Evolutionary conservation across 176 grass and related monocot species (phyloP).

Genomic region (Pontederia paniculata): DNA sequence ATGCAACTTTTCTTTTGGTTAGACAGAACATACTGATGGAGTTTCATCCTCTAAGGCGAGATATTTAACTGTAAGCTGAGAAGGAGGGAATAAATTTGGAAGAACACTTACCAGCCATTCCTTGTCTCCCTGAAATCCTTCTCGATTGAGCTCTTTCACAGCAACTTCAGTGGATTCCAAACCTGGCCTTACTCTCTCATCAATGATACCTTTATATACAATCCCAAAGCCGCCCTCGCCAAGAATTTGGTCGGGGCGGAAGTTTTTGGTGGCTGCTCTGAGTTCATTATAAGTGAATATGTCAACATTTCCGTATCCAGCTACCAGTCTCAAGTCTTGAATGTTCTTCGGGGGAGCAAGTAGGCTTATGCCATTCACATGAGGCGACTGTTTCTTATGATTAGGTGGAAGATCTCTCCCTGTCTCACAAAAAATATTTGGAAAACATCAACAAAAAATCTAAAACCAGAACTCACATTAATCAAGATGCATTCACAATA

Average conservation of each 20-base stretch:
- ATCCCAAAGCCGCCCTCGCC: conserved; percentile 13
- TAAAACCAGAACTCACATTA: too few relatives aligned
- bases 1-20: too few relatives aligned
- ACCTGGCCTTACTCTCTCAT: conserved; percentile 10
- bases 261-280: conserved; percentile 10
- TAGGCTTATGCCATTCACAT: neutral
- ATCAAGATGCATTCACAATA: too few relatives aligned
- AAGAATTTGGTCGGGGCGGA: conserved; percentile 12
- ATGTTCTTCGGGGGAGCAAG: conserved; percentile 11
- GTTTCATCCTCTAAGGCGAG: neutral
- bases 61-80: neutral
- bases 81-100: neutral
- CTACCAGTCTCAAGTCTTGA: conserved; percentile 5
- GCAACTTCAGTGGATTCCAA: conserved; percentile 7
- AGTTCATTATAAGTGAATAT: conserved; percentile 11
- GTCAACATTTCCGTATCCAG: conserved; percentile 15
- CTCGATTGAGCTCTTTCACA: conserved; percentile 13
- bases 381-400: neutral
- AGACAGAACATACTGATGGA: neutral
- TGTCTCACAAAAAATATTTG: neutral
- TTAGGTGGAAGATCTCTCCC: neutral
- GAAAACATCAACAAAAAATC: too few relatives aligned
- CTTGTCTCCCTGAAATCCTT: conserved; percentile 9
- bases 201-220: conserved; percentile 14
- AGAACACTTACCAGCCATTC: conserved; percentile 11